Evolutionary conservation across 192 early-diverging fungal species (phyloP), one percentile per base, ranked within the genome.

Genomic region (Spizellomyces punctatus): DNA sequence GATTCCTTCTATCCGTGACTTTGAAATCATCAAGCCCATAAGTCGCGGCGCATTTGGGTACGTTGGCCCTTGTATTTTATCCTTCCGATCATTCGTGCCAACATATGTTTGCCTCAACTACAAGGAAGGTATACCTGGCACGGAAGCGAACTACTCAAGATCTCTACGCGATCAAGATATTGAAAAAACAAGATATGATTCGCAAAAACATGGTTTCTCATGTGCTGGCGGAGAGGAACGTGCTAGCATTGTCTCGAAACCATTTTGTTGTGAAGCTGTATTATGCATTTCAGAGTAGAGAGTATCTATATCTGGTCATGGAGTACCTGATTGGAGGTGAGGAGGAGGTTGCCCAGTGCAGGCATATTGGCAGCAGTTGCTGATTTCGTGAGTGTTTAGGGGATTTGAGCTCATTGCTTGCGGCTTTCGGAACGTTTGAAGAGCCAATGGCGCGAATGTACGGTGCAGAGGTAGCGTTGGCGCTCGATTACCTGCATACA

Each of bases 151-250:
- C 91, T 6, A 96, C 94, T 3, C 86, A 88, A 70, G 95, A 96
- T 75, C 74, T 95, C 49, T 96, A 89, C 78, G 95, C 95, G 12
- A 94, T 96, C 69, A 96, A 96, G 80, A 91, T 95, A 6, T 77
- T 96, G 69, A 93, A 92, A 77, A 96, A 95, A 65, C 91, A 91
- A 52, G 92, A 95, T 73, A 95, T 96, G 91, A 93, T 95, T 70
- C 87, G 91, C 70, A 96, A 96, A 81, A 96, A 96, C 76, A 95
- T 96, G 95, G 91, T 94, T n/a, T 91, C 88, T 36, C 94, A 96
- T 63, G 92, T 93, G 10, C 79, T 93, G 42, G 93, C 93, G 6
- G 95, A 96, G 80, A 83, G 92, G 64, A 89, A 92, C 19, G 95
- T 93, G 41, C 77, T 96, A 46, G 89, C 91, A 46, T 72, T 95